Conservation (phyloP, 2,329 filamentous ascomycete genomes). For the Phyllosticta capitalensis region DNA sequence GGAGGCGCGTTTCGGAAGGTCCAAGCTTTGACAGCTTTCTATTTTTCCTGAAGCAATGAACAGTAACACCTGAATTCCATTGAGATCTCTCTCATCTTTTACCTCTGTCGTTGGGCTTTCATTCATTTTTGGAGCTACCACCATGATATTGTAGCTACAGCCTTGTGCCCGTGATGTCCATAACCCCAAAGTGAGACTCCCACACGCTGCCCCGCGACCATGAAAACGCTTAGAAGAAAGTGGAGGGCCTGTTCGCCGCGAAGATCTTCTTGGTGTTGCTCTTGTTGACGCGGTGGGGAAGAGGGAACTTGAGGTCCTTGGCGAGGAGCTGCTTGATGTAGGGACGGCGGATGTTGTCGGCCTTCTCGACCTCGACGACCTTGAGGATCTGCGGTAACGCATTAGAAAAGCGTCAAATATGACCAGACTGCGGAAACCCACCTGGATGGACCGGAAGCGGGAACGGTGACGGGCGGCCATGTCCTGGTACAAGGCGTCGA, state of each 20-base stretch:
- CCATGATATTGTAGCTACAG: constrained; percentile 26
- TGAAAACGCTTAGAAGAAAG: constrained; percentile 74
- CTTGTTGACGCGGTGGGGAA: constrained; percentile 90
- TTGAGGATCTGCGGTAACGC: constrained; percentile 68
- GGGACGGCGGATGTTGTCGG: constrained; percentile 87
- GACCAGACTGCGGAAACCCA: constrained; percentile 42
- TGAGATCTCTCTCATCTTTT: neutral
- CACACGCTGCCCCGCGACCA: constrained; percentile 30
- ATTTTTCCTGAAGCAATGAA: neutral
- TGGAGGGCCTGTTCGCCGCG: constrained; percentile 84
- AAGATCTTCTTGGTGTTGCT: constrained; percentile 82
- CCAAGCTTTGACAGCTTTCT: neutral
- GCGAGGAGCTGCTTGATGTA: constrained; percentile 98
- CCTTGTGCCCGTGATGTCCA: constrained; percentile 29
- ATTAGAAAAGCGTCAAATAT: neutral
- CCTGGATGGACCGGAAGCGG: constrained; percentile 96
- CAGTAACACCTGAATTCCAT: neutral
- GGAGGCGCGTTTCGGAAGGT: constrained; percentile 12
- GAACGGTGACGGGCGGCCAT: constrained; percentile 98
- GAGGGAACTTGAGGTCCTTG: constrained; percentile 96
- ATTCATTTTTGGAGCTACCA: constrained; percentile 29
- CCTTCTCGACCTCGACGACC: constrained; percentile 90
- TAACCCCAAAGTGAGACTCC: constrained; percentile 20
- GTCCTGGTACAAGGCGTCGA: constrained; percentile 97
- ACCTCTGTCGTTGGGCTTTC: constrained; percentile 25